Base-by-base conservation (phyloP, 2,329 filamentous ascomycete species). In the Sarocladium strictum region DNA sequence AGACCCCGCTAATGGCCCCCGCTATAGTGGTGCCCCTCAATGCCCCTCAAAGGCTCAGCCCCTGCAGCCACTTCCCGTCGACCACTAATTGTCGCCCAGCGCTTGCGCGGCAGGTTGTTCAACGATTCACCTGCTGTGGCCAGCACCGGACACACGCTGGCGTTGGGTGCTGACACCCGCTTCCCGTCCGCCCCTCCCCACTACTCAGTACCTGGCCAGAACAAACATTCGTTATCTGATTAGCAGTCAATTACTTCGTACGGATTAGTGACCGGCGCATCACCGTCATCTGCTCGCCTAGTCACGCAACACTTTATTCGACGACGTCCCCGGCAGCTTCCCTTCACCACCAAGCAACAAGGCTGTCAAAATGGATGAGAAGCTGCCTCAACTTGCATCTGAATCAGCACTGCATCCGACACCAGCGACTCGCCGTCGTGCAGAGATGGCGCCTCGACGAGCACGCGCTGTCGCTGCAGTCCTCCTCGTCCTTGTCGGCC, bases 351-450 rank as follows among this genome's bases (percentile, higher is more conserved):
- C 2, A 32, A 40, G 47, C 41, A 23, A 51, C 47, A 21, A 17
- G 23, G n/a, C 27, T 40, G 19, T 54, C 54, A 55, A 41, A 54
- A 69, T 69, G 67, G 64, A 69, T 45, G 67, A 69, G 58, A 69
- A 69, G 59, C 54, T 53, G 50, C 5, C n/a, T 6, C n/a, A 21
- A 10, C 24, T 24, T 49, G 52, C 53, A 33, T 52, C 32, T 24
- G 57, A 27, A 57, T 53, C 45, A 56, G 54, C 58, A 58, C 54
- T 58, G 24, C 50, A 38, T 27, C 50, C 24, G 33, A 40, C 50
- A 3, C 15, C 10, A 12, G 26, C 15, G 19, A 19, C n/a, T n/a
- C 3, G 27, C 19, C 26, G 15, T 26, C 33, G 19, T 26, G 17
- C 12, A 27, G 29, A 29, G 7, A 53, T 53, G 50, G 50, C 50